Base-by-base conservation (phyloP, 1,139 yeast species). In the Magnusiomyces suaveolens region DNA sequence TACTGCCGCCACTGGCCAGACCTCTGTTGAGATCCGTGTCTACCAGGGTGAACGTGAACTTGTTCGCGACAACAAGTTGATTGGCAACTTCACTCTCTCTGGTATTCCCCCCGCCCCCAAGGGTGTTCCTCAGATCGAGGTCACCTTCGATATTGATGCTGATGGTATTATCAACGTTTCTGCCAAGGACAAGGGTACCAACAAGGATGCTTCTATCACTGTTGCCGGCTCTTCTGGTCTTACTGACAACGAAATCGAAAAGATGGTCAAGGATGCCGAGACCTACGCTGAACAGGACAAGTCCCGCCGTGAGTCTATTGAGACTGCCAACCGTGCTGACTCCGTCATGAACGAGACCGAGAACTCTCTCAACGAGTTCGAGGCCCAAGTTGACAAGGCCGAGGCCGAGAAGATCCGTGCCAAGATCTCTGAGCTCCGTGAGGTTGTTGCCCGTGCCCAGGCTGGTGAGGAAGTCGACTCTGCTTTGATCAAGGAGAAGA, bases 41-140 rank as follows among this genome's bases (percentile, higher is more conserved):
- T 92, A 87, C 96, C 97, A 92, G 80, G 98, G 98, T 80, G 98
- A 92, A 81, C 87, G 98, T 81, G 97, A 92, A 76, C 84, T 92
- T 69, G 96, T 94, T 68, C 86, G 96, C 78, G 97, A 92, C 80
- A 92, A 92, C 85, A 92, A 92, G 79, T 81, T 90, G 74, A 90
- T 92, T 73, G 98, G 98, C 75, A 90, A 92, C 86, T 89, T 90
- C 75, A 87, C 95, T 60, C 81, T 90, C 69, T 79, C 92, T 64
- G 97, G 97, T 73, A 90, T 90, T 56, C 97, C 76, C 38, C 96
- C 97, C 66, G 97, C 97, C 68, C 96, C 97, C 77, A 90, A 89
- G 83, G 98, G 98, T 80, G 97, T 90, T 65, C 97, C 98, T 67
- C 97, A 90, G 79, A 92, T 90, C 67, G 97, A 92, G 79, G 98